Conservation (phyloP, 2,329 filamentous ascomycete genomes). For the Epichloe bromicola region DNA sequence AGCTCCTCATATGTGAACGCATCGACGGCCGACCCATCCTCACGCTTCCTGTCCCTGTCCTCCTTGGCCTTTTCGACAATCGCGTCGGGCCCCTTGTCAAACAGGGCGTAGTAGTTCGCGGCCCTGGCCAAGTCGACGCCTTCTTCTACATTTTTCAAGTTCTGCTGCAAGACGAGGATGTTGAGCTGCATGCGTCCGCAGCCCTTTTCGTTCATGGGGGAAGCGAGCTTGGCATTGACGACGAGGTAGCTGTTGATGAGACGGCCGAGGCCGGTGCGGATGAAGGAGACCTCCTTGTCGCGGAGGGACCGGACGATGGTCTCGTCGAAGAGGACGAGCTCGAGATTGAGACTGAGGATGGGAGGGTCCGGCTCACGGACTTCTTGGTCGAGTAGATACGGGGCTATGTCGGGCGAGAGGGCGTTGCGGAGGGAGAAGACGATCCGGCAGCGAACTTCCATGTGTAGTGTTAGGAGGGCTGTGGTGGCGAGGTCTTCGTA, state of each 20-base stretch:
- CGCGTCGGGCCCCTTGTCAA: conserved; percentile 49
- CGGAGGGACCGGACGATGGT: conserved; percentile 63
- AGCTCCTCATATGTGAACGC: conserved; percentile 53
- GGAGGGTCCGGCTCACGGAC: conserved; percentile 66
- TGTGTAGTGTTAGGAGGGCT: conserved; percentile 72
- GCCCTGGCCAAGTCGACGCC: conserved; percentile 51
- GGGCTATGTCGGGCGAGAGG: conserved; percentile 45
- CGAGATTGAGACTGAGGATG: conserved; percentile 71
- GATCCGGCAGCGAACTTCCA: conserved; percentile 77
- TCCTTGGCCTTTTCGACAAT: conserved; percentile 51
- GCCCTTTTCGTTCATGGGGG: conserved; percentile 73
- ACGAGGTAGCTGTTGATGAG: conserved; percentile 74
- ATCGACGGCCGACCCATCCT: conserved; percentile 21
- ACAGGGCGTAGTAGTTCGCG: conserved; percentile 56
- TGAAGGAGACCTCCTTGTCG: conserved; percentile 56
- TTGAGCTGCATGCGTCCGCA: conserved; percentile 86
- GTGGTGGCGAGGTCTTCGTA: conserved; percentile 70
- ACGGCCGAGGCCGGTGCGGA: conserved; percentile 61
- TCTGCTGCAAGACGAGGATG: conserved; percentile 89
- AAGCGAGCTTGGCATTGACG: conserved; percentile 54
- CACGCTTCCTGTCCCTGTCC: conserved; percentile 22
- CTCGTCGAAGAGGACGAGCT: conserved; percentile 79
- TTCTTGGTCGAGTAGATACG: conserved; percentile 55
- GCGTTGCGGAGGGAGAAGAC: conserved; percentile 61
- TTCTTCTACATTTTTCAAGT: conserved; percentile 82